Base-by-base conservation (phyloP, 352 stramenopile genomes). In the Elongisporangium anandrum region DNA sequence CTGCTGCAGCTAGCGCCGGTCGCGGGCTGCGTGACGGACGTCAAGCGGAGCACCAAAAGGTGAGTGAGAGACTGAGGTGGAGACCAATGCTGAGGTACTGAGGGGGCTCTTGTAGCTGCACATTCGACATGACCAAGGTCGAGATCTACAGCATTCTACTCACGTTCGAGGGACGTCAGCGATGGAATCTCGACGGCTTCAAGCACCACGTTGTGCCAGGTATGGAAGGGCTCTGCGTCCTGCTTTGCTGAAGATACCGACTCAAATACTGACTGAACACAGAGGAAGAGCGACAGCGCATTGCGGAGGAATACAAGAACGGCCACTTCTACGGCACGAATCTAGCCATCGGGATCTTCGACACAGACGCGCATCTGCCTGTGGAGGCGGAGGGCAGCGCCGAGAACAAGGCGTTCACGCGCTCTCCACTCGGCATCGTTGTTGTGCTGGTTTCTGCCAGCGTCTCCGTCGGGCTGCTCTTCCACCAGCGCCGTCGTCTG, bases 101-200 rank as follows among this genome's bases (percentile, higher is more conserved):
- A 15, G 5, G 13, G 6, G 29, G 29, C 29, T 41, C 24, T 26
- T 59, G 16, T 26, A 87, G 77, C 6, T 91, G 81, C 58, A 72
- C 67, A 4, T 88, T 88, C 49, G 65, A 87, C 47, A 89, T 90
- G 77, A 52, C 60, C 13, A 72, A 76, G 52, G 62, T 87, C 24
- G 71, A 87, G 54, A 70, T 89, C 63, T 91, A 87, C 59, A 88
- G 79, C 52, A 70, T 91, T 47, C 73, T 87, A 1, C 50, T 91
- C 49, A 72, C 56, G 19, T 65, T 79, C 22, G 77, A 84, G 1
- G 19, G 60, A 7, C 50, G 58, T 0, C 24, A 54, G 6, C 52
- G 26, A 12, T 87, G 75, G 75, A 69, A 64, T 0, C 58, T 91
- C 38, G 73, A 89, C 50, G 72, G 73, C 41, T 91, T 78, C 69